Evolutionary conservation across 169 alveolate species (phyloP), one percentile per base, ranked within the genome.

Genomic region (Plasmodium billcollinsi): DNA sequence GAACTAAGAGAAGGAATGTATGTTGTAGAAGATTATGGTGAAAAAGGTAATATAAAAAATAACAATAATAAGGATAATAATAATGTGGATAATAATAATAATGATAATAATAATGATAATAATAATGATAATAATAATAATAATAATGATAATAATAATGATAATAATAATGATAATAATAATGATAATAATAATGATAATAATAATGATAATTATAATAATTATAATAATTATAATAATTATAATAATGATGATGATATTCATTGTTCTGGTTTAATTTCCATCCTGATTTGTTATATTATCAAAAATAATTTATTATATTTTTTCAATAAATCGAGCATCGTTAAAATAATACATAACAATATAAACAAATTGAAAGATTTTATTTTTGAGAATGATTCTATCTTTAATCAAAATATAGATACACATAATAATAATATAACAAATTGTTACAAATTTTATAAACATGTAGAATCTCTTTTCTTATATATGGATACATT

Each of bases 401-500:
- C 11, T 1, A 39, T 39, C 8, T 7, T 5, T 39, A 39, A 26
- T 26, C 0, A 26, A 26, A 6, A 4, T 56, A 12, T 18, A 20
- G 18, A 43, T 45, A 49, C 15, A 6, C 15, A 18, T 24, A 21
- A 14, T 33, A 50, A n/a, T n/a, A 15, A 74, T 20, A 14, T 11
- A 8, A n/a, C 12, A 3, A n/a, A 15, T 9, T 7, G 20, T n/a
- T 61, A 45, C 47, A 65, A 15, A 47, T 39, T 39, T 5, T 39
- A 39, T 39, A 39, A 39, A 39, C 5, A 39, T 39, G 0, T 39
- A 39, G 47, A 39, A 39, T 39, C 47, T 0, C 61, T 65, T 39
- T 43, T 76, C 26, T 39, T 69, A 12, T 76, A 65, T 76, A 56
- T 39, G 11, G 89, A 76, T 65, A 69, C 75, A 11, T 39, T 76